Conservation (phyloP, 1,284 basidiomycete genomes). For the Apiotrichum laibachii region DNA sequence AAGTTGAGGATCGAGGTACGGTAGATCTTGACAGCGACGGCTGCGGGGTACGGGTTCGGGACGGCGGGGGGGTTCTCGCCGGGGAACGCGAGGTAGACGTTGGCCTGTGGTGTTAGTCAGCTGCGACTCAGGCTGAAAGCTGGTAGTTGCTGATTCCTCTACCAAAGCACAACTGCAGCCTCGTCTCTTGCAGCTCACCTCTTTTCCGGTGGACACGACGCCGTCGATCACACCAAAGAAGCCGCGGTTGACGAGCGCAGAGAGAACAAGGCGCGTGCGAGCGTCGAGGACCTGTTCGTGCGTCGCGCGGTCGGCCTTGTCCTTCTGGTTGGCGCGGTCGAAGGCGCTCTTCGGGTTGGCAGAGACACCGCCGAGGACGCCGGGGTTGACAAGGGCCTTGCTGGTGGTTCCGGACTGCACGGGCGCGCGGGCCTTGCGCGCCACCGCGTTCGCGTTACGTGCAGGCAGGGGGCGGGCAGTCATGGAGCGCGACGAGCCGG, state of each 20-base stretch:
- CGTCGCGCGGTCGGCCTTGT: conserved; percentile 90
- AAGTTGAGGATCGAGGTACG: conserved; percentile 98
- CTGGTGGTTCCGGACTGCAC: conserved; percentile 55
- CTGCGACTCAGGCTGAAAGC: not conserved
- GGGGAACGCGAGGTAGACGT: conserved; percentile 83
- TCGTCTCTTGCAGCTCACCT: conserved; percentile 58
- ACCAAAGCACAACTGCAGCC: not conserved
- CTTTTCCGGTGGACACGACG: conserved; percentile 92
- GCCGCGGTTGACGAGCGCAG: conserved; percentile 88
- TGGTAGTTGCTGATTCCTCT: not conserved
- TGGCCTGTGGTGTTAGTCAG: conserved; percentile 62
- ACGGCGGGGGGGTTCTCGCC: conserved; percentile 56
- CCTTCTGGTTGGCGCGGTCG: conserved; percentile 79
- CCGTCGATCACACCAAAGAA: conserved; percentile 84
- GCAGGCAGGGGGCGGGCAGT: conserved; percentile 34
- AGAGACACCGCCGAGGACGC: conserved; percentile 62
- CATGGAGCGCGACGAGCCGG: conserved; percentile 5
- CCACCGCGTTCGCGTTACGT: conserved; percentile 30
- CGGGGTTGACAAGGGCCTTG: conserved; percentile 66
- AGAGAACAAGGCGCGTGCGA: conserved; percentile 81
- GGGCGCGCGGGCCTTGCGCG: conserved; percentile 48
- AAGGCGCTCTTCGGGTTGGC: conserved; percentile 85
- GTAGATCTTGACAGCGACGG: conserved; percentile 95
- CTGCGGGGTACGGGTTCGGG: conserved; percentile 56
- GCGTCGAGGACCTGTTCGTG: conserved; percentile 92